Percentiles rank a stretch among this genome's conserved stretches.
Conservation (phyloP, 768 basidiomycete genomes). For the Tephrocybe sp. region DNA sequence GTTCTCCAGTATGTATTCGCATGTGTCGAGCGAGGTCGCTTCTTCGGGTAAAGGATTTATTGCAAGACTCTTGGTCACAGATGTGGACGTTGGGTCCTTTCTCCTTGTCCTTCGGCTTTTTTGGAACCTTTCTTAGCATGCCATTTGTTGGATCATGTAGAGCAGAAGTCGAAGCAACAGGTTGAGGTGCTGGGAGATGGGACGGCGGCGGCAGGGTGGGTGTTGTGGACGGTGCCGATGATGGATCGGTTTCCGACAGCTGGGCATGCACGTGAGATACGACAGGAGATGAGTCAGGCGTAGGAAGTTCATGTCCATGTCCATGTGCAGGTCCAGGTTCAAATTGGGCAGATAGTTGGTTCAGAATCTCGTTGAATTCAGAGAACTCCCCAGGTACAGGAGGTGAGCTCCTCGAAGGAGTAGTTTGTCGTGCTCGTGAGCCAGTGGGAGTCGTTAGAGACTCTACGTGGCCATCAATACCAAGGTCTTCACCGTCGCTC, state of each 20-base stretch:
- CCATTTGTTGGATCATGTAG: conserved; percentile 22
- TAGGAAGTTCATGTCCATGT: conserved; percentile 36
- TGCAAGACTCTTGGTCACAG: conserved; percentile 71
- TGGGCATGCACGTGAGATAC: conserved; percentile 38
- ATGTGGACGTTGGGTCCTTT: conserved; percentile 49
- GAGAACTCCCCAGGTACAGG: conserved; percentile 57
- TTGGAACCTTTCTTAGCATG: conserved; percentile 28
- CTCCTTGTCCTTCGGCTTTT: conserved; percentile 43
- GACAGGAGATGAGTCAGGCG: conserved; percentile 46
- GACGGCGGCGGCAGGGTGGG: conserved; percentile 36
- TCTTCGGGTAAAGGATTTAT: conserved; percentile 77
- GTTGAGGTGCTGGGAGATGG: conserved; percentile 30
- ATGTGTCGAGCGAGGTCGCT: conserved; percentile 85
- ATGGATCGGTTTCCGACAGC: conserved; percentile 24
- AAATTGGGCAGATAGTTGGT: conserved; percentile 69
- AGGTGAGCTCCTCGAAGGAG: conserved; percentile 41
- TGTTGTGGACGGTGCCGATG: conserved; percentile 19
- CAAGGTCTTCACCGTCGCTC: conserved; percentile 39
- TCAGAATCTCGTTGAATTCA: conserved; percentile 75
- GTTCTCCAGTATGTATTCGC: conserved; percentile 88
- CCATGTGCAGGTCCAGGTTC: conserved; percentile 51
- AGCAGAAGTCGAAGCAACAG: conserved; percentile 53
- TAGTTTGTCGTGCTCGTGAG: conserved; percentile 28
- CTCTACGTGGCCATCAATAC: conserved; percentile 23
- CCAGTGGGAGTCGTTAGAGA: conserved; percentile 29